phyloP scores from a whole-genome alignment of 73 alveolate species.

The Uronychia binucleata region DNA sequence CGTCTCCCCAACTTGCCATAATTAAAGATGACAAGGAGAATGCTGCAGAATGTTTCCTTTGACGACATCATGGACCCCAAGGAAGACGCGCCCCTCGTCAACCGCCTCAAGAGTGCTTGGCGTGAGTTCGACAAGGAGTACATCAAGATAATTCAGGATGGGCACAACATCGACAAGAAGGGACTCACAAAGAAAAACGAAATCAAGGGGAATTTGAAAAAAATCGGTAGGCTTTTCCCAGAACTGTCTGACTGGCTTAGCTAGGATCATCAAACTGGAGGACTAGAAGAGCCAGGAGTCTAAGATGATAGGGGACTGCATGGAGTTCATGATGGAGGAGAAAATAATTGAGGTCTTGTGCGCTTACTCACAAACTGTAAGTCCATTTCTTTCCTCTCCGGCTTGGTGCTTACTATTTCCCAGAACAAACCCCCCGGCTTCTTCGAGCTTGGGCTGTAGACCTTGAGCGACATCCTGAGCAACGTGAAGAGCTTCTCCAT shows the following conservation, averaged over 20 bases:
- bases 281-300: conserved; percentile 21
- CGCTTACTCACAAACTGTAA: conserved; percentile 12
- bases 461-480: background rate
- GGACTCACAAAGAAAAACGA: background rate
- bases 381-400: background rate
- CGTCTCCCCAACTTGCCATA: too few species aligned
- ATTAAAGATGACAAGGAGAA: background rate
- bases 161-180: background rate
- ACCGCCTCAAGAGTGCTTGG: conserved; percentile 8
- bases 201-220: conserved; percentile 8
- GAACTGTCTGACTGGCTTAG: background rate
- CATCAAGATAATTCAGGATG: conserved; percentile 9
- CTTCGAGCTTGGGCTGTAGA: background rate
- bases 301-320: conserved; percentile 48
- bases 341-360: conserved; percentile 38
- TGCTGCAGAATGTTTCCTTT: background rate
- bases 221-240: conserved; percentile 10
- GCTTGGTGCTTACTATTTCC: background rate
- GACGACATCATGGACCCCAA: background rate
- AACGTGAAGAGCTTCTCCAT: background rate
- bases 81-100: background rate
- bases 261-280: conserved; percentile 7
- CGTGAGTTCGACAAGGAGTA: conserved; percentile 11
- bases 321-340: conserved; percentile 22
- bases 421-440: background rate